Evolutionary conservation across 179 eudicot genomes (phyloP).

Genomic region (Patellifolia procumbens): DNA sequence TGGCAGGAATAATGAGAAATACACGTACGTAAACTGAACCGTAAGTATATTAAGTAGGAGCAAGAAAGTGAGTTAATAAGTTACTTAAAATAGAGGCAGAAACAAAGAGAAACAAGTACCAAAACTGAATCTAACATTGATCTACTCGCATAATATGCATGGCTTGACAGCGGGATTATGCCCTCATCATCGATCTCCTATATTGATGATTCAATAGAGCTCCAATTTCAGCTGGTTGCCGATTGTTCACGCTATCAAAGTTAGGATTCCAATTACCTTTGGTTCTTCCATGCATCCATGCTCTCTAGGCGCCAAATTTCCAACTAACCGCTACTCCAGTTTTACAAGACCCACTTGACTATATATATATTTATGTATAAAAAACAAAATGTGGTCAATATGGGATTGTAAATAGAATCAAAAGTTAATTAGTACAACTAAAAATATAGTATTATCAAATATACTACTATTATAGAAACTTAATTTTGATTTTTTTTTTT

Average conservation of each 20-base stretch:
- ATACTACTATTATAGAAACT: no score
- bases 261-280: slow-evolving; percentile 8
- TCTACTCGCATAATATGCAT: not conserved
- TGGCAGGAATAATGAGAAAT: not conserved
- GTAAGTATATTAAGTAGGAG: not conserved
- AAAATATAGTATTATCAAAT: no score
- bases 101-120: not conserved
- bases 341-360: no score
- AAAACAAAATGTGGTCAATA: no score
- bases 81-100: not conserved
- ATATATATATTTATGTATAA: no score
- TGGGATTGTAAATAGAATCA: no score
- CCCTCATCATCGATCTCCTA: not conserved
- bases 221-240: no score
- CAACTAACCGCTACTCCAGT: not conserved
- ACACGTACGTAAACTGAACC: not conserved
- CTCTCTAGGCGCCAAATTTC: not conserved
- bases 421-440: no score
- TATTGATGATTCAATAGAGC: no score
- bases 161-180: slow-evolving; percentile 10
- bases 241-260: not conserved
- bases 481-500: no score
- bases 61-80: not conserved
- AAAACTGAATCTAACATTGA: not conserved
- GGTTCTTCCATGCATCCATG: no score